Base-by-base conservation (phyloP, 2,329 filamentous ascomycete species). In the Neonectria ditissima region DNA sequence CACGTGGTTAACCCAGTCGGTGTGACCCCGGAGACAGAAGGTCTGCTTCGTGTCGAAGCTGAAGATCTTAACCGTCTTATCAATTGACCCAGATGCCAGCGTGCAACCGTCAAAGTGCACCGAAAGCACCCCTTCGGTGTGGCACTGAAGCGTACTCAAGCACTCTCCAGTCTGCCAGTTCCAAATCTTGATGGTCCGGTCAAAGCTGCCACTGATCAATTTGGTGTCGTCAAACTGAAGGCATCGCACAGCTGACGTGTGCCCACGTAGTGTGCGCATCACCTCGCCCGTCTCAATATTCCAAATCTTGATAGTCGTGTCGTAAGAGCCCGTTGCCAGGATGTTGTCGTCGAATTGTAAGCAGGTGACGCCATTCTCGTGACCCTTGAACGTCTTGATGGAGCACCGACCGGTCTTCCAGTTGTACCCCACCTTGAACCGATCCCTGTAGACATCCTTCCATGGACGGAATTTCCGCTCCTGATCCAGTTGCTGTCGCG, bases 361-460 rank as follows among this genome's bases (percentile, higher is more conserved):
- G 51, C 81, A 83, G 2, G 80, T 82, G 41, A 83, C 76, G 41
- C 95, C 95, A 75, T 97, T 97, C 11, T 88, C 90, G 78, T 98
- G 84, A 1, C 94, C 95, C 70, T 90, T 91, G 78, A 99, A 93
- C 13, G 92, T 88, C 75, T 91, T 94, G 69, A 92, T 91, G 7
- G 90, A 90, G 80, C 91, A 98, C 39, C 95, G 89, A 4, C 96
- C 95, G 68, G 97, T 94, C 77, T 97, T 97, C 96, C 96, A 99
- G 77, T 98, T 98, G 64, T 91, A 96, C 55, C 96, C 95, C 51
- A 99, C 94, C 77, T 95, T 96, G 84, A 95, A 98, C 16, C 93
- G 89, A 77, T 97, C 95, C 67, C 93, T 92, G 82, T 99, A 99
- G 1, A 99, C 93, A 65, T 97, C 94, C 79, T 99, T 99, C 96